Conservation (phyloP, 805 yeast species). For the Candida michaelii region DNA sequence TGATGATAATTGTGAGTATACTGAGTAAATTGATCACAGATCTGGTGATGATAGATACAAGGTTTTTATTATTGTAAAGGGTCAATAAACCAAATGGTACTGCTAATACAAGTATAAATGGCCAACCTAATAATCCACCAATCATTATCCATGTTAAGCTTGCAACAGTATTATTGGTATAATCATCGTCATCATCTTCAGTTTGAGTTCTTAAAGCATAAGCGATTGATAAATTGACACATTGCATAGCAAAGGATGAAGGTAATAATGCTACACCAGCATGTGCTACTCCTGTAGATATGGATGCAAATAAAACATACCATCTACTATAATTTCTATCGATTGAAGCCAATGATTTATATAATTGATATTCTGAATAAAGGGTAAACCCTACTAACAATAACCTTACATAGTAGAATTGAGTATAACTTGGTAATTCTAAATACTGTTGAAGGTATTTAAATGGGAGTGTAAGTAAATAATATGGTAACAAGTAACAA, state of each 20-base stretch:
- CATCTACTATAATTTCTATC: conserved; percentile 49
- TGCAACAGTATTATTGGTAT: conserved; percentile 6
- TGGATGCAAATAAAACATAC: conserved; percentile 61
- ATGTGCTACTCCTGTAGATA: conserved; percentile 83
- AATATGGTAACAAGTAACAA: conserved; percentile 63
- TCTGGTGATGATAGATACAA: conserved; percentile 4
- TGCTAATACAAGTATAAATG: conserved; percentile 69
- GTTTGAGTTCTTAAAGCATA: conserved; percentile 25
- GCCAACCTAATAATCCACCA: conserved; percentile 92
- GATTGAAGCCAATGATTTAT: conserved; percentile 35
- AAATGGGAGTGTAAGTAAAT: conserved; percentile 25
- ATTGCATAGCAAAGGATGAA: conserved; percentile 64
- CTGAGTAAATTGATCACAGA: conserved; percentile 16
- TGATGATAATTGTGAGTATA: conserved; percentile 26
- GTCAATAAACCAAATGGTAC: conserved; percentile 54
- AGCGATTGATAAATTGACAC: conserved; percentile 46
- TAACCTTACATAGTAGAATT: conserved; percentile 56
- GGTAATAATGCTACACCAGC: conserved; percentile 87
- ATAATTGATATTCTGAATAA: conserved; percentile 55
- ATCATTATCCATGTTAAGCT: conserved; percentile 47
- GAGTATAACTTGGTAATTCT: conserved; percentile 23
- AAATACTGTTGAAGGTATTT: conserved; percentile 14
- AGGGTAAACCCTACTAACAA: conserved; percentile 37
- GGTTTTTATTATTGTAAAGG: neutral
- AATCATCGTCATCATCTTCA: conserved; percentile 13